Conservation (phyloP, 257 asterid species). For the Lycium barbarum region DNA sequence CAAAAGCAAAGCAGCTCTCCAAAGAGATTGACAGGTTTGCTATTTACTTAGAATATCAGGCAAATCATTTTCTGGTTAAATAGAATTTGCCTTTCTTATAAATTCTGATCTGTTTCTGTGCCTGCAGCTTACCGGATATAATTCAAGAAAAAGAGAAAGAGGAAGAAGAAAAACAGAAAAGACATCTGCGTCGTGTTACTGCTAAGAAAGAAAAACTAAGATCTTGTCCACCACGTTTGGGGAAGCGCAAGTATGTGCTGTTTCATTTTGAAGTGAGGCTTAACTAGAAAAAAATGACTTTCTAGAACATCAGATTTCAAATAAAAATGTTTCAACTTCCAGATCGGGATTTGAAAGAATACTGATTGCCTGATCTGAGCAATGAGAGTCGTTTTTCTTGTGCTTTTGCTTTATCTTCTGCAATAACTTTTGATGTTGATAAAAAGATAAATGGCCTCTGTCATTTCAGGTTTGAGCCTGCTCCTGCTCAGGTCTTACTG, state of each 20-base stretch:
- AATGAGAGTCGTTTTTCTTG: background rate
- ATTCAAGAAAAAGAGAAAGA: constrained; percentile 77
- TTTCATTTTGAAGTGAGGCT: background rate
- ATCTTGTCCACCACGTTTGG: constrained; percentile 83
- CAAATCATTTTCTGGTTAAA: background rate
- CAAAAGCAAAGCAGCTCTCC: constrained; percentile 54
- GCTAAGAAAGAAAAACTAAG: constrained; percentile 78
- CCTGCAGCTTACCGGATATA: constrained; percentile 65
- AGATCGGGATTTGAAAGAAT: background rate
- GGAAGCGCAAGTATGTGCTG: constrained; percentile 75
- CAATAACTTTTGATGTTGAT: background rate
- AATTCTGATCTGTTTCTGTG: constrained; percentile 18
- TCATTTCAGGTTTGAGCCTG: constrained; percentile 73
- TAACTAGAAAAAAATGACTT: background rate
- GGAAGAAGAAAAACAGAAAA: constrained; percentile 72
- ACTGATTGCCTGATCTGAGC: background rate
- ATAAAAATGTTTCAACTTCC: constrained; percentile 10
- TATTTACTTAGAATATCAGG: background rate
- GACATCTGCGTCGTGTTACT: constrained; percentile 70
- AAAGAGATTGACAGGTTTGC: constrained; percentile 76
- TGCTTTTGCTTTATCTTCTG: background rate
- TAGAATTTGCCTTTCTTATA: background rate
- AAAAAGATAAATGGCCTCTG: background rate
- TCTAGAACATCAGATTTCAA: background rate
- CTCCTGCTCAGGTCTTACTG: constrained; percentile 86